Evolutionary conservation across 139 green algal genomes (phyloP).

Genomic region (Dunaliella primolecta): DNA sequence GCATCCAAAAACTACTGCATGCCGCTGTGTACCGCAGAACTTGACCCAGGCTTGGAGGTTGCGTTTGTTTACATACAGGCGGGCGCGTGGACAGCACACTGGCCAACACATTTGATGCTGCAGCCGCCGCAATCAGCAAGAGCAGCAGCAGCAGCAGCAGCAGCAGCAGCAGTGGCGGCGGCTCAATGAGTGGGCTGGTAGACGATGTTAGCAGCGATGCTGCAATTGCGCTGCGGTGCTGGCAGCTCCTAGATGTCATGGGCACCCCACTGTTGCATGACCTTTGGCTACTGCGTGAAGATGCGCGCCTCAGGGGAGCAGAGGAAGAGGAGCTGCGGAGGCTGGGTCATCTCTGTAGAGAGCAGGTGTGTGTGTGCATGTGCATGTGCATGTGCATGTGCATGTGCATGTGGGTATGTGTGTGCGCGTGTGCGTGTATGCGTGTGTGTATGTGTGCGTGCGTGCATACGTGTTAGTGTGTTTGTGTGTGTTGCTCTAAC

Average conservation of each 20-base stretch:
- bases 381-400: background rate
- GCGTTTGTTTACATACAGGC: background rate
- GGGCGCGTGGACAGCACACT: background rate
- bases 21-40: too few species aligned
- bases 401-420: background rate
- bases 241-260: slow-evolving; percentile 27
- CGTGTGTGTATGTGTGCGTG: background rate
- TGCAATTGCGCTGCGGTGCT: slow-evolving; percentile 17
- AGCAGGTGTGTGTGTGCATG: background rate
- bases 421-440: background rate
- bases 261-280: slow-evolving; percentile 16
- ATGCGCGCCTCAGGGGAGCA: slow-evolving; percentile 2
- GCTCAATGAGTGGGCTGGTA: slow-evolving; percentile 8
- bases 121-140: background rate
- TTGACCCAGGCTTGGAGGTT: too few species aligned
- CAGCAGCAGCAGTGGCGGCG: slow-evolving; percentile 1
- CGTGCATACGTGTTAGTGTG: background rate
- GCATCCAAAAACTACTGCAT: too few species aligned
- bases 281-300: slow-evolving; percentile 15
- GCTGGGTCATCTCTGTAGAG: background rate
- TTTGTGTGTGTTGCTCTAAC: background rate
- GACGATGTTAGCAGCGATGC: slow-evolving; percentile 11
- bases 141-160: slow-evolving; percentile 2
- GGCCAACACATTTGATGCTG: background rate
- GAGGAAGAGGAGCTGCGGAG: background rate